A percentile compares a stretch with the other conserved stretches of the same genome.
Evolutionary conservation across 2,329 filamentous ascomycete genomes (phyloP).

Genomic region (Colletotrichum australisinense): DNA sequence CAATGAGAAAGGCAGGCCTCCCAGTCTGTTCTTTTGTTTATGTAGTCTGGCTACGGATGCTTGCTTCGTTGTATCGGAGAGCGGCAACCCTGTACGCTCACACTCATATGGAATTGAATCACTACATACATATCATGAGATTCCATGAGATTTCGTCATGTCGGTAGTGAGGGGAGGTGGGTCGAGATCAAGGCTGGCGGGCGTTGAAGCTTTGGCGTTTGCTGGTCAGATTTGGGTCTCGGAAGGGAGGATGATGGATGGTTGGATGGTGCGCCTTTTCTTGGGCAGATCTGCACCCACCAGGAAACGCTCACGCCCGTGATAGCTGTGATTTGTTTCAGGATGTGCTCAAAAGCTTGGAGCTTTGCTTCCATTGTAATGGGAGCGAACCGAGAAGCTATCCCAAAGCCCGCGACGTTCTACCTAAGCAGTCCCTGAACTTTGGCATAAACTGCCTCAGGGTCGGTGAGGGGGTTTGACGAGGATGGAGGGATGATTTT

Average conservation of each 20-base stretch:
- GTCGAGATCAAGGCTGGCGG: constrained; percentile 13
- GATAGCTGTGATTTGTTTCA: constrained; percentile 15
- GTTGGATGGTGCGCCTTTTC: not conserved
- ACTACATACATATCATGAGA: not conserved
- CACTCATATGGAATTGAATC: not conserved
- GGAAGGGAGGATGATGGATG: not conserved
- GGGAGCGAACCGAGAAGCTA: not conserved
- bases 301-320: constrained; percentile 6
- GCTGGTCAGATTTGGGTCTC: constrained; percentile 3
- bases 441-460: not conserved
- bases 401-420: not conserved
- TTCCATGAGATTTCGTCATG: not conserved
- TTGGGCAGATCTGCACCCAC: constrained; percentile 22
- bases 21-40: not conserved
- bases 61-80: not conserved
- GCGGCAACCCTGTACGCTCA: not conserved
- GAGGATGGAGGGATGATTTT: not conserved
- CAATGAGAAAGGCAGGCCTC: not conserved
- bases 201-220: constrained; percentile 8
- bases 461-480: not conserved
- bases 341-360: constrained; percentile 2
- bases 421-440: not conserved
- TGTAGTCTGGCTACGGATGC: not conserved
- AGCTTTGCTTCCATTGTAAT: not conserved
- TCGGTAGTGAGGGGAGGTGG: not conserved